Conservation (phyloP, 2,329 filamentous ascomycete species). For the Pseudogymnoascus sp. region DNA sequence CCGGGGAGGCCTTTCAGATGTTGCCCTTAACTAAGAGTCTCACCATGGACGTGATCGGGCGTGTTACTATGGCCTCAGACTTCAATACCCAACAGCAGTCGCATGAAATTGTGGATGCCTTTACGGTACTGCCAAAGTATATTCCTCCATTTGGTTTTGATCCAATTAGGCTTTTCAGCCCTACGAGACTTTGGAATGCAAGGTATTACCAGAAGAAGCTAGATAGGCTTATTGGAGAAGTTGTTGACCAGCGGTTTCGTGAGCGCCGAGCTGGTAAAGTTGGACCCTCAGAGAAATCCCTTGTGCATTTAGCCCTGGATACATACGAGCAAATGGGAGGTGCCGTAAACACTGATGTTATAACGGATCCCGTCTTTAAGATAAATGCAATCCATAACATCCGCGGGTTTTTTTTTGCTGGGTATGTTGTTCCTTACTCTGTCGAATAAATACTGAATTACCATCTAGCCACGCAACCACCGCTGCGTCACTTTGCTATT, state of each 20-base stretch:
- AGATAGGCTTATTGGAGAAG: conserved; percentile 12
- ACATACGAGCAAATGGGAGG: conserved; percentile 16
- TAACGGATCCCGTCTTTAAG: conserved; percentile 17
- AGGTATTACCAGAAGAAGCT: conserved; percentile 14
- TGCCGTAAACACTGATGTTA: neutral
- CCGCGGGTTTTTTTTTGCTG: conserved; percentile 1
- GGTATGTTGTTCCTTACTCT: conserved; percentile 13
- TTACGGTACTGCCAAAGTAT: neutral
- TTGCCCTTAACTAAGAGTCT: conserved; percentile 10
- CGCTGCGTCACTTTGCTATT: conserved; percentile 13
- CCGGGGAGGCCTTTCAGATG: conserved; percentile 14
- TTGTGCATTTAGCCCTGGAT: conserved; percentile 18
- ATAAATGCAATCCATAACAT: conserved; percentile 11
- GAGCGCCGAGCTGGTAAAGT: conserved; percentile 7
- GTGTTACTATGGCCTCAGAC: conserved; percentile 13
- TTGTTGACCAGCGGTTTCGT: conserved; percentile 16
- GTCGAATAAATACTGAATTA: conserved; percentile 17
- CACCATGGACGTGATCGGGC: conserved; percentile 18
- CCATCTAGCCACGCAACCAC: conserved; percentile 23
- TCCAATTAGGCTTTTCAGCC: conserved; percentile 12
- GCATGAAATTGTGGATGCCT: conserved; percentile 12
- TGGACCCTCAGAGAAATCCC: conserved; percentile 14
- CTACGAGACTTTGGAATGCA: conserved; percentile 14
- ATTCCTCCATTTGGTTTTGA: neutral
- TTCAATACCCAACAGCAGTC: conserved; percentile 17